Conservation (phyloP, 169 alveolate species). For the Cryptosporidium baileyi region DNA sequence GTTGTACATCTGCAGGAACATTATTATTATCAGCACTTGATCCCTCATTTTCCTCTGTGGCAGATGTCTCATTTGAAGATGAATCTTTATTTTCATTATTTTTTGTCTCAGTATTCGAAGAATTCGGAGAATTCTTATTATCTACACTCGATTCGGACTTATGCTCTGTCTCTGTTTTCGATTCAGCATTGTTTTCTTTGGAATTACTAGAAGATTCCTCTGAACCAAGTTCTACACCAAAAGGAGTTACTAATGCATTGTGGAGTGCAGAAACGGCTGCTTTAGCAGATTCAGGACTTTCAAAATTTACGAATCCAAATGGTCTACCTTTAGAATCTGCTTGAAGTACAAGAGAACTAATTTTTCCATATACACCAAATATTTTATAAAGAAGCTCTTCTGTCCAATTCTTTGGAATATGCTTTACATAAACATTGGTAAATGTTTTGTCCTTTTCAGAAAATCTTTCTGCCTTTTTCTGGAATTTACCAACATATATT, state of each 20-base stretch:
- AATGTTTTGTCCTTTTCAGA: slow-evolving; percentile 71
- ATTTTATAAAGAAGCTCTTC: slow-evolving; percentile 79
- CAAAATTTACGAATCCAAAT: slow-evolving; percentile 88
- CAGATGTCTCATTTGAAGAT: slow-evolving; percentile 14
- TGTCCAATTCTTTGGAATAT: slow-evolving; percentile 88
- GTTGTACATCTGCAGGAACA: slow-evolving; percentile 76
- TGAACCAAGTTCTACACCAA: slow-evolving; percentile 71
- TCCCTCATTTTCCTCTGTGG: slow-evolving; percentile 9
- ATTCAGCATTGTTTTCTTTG: background rate
- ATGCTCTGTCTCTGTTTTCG: background rate
- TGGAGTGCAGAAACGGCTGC: slow-evolving; percentile 87
- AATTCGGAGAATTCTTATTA: background rate
- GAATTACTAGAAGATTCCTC: background rate
- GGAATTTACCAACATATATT: slow-evolving; percentile 89
- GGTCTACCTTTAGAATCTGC: slow-evolving; percentile 86
- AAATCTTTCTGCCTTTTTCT: slow-evolving; percentile 83
- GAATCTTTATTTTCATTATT: background rate
- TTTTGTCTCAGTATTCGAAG: background rate
- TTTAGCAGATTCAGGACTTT: slow-evolving; percentile 84
- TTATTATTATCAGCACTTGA: background rate
- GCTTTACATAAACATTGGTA: slow-evolving; percentile 91
- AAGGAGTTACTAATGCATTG: slow-evolving; percentile 79
- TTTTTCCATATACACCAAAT: slow-evolving; percentile 88
- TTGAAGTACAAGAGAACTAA: slow-evolving; percentile 84
- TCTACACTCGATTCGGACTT: slow-evolving; percentile 1